Percentiles rank a stretch among this genome's conserved stretches.
Evolutionary conservation across 345 rosid genomes (phyloP).

Genomic region (Pistacia atlantica): DNA sequence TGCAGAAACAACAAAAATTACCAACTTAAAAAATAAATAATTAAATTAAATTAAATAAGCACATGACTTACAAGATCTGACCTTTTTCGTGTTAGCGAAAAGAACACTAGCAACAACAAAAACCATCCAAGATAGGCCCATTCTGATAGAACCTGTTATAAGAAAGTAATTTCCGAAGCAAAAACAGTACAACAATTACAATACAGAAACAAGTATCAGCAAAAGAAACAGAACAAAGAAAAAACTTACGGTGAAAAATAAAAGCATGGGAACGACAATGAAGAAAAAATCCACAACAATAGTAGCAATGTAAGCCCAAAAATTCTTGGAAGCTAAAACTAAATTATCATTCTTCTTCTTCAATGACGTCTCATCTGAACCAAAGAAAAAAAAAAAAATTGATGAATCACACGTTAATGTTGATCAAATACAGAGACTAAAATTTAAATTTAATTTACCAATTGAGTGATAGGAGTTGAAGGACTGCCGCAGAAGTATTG

Average conservation of each 20-base stretch:
- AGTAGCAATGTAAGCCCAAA: conserved; percentile 43
- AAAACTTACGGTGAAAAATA: conserved; percentile 68
- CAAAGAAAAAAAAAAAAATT: not conserved
- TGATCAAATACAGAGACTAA: not conserved
- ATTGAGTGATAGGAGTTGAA: conserved; percentile 27
- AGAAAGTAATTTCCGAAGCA: not conserved
- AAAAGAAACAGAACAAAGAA: not conserved
- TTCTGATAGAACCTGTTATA: conserved; percentile 69
- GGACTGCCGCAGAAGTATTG: conserved; percentile 58
- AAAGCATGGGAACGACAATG: conserved; percentile 61
- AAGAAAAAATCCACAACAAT: conserved; percentile 60
- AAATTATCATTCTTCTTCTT: conserved; percentile 53
- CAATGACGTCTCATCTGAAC: conserved; percentile 28
- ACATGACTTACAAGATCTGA: conserved; percentile 52
- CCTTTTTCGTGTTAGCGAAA: conserved; percentile 62
- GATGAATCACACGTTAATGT: not conserved
- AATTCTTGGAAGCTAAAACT: conserved; percentile 38
- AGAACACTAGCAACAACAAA: conserved; percentile 35
- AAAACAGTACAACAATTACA: not conserved
- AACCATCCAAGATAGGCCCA: conserved; percentile 54
- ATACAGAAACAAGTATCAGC: not conserved
- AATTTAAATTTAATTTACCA: conserved; percentile 36
- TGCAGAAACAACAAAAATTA: no score
- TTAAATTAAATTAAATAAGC: not conserved
- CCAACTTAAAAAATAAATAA: not conserved